Conservation (phyloP, 2,329 filamentous ascomycete species). For the Colletotrichum endophyticum region DNA sequence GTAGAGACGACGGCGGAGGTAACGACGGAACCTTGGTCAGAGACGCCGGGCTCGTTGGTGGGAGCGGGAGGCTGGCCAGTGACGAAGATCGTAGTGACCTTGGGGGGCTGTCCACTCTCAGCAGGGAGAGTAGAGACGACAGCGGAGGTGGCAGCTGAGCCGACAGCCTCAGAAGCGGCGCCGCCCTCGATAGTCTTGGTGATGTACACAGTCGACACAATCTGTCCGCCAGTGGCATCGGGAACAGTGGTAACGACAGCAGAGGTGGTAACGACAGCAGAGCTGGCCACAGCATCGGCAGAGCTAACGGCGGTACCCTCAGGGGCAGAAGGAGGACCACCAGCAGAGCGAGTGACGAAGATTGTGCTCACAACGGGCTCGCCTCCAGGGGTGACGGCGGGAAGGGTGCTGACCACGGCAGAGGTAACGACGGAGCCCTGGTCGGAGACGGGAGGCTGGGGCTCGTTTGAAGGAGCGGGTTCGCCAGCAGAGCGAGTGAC, state of each 20-base stretch:
- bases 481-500: background rate
- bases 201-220: background rate
- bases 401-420: background rate
- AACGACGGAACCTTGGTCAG: background rate
- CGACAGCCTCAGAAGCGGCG: background rate
- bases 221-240: background rate
- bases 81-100: conserved; percentile 1
- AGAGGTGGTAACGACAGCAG: background rate
- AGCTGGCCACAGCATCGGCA: background rate
- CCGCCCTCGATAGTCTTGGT: background rate
- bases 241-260: conserved; percentile 3
- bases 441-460: background rate
- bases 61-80: background rate
- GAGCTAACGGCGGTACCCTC: background rate
- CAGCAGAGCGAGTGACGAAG: background rate
- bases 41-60: background rate
- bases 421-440: background rate
- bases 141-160: background rate
- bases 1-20: background rate
- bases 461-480: background rate
- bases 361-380: background rate
- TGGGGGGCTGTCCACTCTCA: background rate
- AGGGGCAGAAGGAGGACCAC: background rate
- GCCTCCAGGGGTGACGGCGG: background rate
- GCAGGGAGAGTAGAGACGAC: conserved; percentile 3